These are phyloP conservation scores for Oemleria cerasiformis DNA, from an alignment of 306 rosid species.

Conservation along the genomic window DNA sequence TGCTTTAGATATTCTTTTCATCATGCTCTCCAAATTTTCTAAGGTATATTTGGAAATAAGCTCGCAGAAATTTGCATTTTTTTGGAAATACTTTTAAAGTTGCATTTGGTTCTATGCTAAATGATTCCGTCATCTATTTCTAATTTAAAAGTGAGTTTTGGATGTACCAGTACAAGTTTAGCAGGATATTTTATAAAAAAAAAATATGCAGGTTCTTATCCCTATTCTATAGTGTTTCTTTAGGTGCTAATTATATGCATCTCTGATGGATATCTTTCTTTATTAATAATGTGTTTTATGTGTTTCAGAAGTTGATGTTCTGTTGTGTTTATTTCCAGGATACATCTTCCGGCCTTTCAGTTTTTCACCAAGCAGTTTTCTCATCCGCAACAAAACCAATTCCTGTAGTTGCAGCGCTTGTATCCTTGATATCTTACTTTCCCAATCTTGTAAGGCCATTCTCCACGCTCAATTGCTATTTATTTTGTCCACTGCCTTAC, in stretches of 20 bases:
- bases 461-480: slow-evolving; percentile 19
- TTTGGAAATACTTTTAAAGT: neutral
- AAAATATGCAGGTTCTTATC: neutral
- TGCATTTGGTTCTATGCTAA: slow-evolving; percentile 17
- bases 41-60: slow-evolving; percentile 49
- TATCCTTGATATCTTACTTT: slow-evolving; percentile 67
- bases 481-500: neutral
- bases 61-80: neutral
- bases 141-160: slow-evolving; percentile 10
- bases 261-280: slow-evolving; percentile 6
- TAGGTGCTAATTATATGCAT: neutral
- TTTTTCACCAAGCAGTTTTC: slow-evolving; percentile 72
- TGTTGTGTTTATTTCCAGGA: slow-evolving; percentile 52
- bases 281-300: slow-evolving; percentile 18
- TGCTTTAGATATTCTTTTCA: slow-evolving; percentile 62
- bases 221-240: neutral
- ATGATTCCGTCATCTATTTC: slow-evolving; percentile 22
- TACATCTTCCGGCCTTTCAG: slow-evolving; percentile 49
- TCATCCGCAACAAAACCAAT: slow-evolving; percentile 63
- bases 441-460: slow-evolving; percentile 65
- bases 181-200: neutral
- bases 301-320: slow-evolving; percentile 25
- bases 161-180: neutral
- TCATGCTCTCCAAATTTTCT: slow-evolving; percentile 63
- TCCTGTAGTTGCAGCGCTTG: slow-evolving; percentile 62